phyloP scores from a whole-genome alignment of 352 stramenopile genomes.

The Phytophthora sojae region DNA sequence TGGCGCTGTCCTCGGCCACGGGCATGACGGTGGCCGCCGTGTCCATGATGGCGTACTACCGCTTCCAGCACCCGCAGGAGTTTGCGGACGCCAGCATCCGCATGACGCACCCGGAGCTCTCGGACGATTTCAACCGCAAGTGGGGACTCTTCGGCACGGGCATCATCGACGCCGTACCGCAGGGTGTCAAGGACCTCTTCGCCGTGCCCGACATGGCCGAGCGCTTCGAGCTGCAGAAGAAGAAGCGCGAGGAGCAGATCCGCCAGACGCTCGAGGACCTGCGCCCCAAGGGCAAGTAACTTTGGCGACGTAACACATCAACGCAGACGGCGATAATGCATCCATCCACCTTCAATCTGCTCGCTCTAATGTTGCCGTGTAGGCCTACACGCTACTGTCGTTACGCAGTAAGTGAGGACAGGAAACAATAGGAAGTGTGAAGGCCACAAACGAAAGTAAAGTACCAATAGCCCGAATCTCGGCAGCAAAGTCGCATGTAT shows the following conservation, averaged over 20 bases:
- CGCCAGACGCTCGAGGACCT: constrained; percentile 77
- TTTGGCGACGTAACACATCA: not conserved
- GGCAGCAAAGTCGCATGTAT: constrained; percentile 57
- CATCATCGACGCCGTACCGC: constrained; percentile 74
- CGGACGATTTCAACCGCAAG: constrained; percentile 75
- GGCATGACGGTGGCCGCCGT: constrained; percentile 86
- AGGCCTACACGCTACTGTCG: not conserved
- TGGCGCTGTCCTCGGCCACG: constrained; percentile 78
- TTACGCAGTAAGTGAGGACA: not conserved
- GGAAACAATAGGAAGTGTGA: not conserved
- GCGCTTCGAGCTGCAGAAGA: constrained; percentile 75
- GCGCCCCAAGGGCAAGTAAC: constrained; percentile 72
- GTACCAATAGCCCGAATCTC: constrained; percentile 16
- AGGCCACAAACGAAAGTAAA: constrained; percentile 12
- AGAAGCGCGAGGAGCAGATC: constrained; percentile 76
- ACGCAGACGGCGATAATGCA: not conserved
- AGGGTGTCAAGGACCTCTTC: constrained; percentile 71
- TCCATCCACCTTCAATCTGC: not conserved
- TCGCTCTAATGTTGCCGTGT: not conserved
- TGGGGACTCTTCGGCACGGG: constrained; percentile 89
- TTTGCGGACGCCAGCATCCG: constrained; percentile 84
- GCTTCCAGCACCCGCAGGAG: constrained; percentile 85
- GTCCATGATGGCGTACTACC: constrained; percentile 82
- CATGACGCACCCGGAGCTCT: constrained; percentile 79
- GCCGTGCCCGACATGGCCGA: constrained; percentile 70